Percentiles rank a stretch among this genome's conserved stretches.
These are phyloP conservation scores for Umbelopsis sp. DNA, from an alignment of 192 early-diverging fungal genomes.

Conservation along the genomic window DNA sequence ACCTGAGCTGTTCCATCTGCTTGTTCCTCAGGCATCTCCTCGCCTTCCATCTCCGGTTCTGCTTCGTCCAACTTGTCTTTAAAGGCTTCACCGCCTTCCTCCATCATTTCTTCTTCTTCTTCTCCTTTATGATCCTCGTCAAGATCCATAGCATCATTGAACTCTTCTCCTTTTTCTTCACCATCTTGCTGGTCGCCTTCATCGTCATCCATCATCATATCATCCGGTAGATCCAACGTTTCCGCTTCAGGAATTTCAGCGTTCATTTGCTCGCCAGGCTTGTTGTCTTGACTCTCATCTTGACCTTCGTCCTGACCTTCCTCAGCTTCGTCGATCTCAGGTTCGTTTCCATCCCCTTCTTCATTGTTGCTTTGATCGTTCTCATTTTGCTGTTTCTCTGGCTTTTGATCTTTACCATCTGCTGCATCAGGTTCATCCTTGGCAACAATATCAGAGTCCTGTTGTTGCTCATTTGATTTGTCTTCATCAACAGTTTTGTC, in stretches of 20 bases:
- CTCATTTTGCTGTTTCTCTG: constrained; percentile 37
- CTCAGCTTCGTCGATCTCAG: constrained; percentile 45
- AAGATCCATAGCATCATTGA: constrained; percentile 56
- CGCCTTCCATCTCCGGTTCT: constrained; percentile 42
- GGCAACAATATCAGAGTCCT: constrained; percentile 66
- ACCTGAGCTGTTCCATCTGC: constrained; percentile 32
- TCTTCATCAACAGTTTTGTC: constrained; percentile 72
- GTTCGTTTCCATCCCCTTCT: constrained; percentile 49
- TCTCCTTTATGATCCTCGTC: constrained; percentile 43
- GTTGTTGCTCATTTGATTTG: constrained; percentile 45
- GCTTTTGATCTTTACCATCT: constrained; percentile 43
- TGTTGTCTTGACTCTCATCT: constrained; percentile 40
- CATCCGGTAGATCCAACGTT: constrained; percentile 76
- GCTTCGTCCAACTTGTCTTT: constrained; percentile 45
- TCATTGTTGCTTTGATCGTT: constrained; percentile 53
- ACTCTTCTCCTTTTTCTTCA: constrained; percentile 54
- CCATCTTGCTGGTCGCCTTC: constrained; percentile 55
- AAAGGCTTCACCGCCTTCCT: constrained; percentile 44
- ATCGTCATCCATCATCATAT: constrained; percentile 70
- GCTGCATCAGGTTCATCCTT: constrained; percentile 55
- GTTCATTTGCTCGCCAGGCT: constrained; percentile 49
- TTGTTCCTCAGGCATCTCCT: constrained; percentile 46
- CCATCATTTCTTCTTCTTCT: constrained; percentile 44
- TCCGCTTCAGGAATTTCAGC: constrained; percentile 71
- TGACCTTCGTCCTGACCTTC: constrained; percentile 43